A percentile compares a stretch with the other conserved stretches of the same genome.
Evolutionary conservation across 139 green algal genomes (phyloP).

Genomic region (Auxenochlorella pyrenoidosa): DNA sequence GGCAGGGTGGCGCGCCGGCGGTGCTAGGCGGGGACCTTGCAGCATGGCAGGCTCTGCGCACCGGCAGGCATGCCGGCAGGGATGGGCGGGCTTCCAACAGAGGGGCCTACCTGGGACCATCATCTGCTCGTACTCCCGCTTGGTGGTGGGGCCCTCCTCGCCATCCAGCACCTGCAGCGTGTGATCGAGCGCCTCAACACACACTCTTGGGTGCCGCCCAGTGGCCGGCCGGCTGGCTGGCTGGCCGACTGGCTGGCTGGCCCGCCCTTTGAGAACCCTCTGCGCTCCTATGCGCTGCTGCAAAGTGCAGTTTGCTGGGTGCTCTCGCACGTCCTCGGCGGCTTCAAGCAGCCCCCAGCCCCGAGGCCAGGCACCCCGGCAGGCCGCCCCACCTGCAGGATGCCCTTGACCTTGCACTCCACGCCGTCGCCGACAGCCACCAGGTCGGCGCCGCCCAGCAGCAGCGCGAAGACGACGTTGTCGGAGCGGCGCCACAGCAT

Average conservation of each 20-base stretch:
- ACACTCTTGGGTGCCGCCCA: too few relatives aligned
- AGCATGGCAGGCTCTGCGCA: background rate
- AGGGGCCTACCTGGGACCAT: conserved; percentile 52
- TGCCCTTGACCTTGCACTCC: conserved; percentile 79
- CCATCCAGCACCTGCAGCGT: conserved; percentile 89
- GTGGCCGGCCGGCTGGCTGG: too few relatives aligned
- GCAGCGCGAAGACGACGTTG: conserved; percentile 79
- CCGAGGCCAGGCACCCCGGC: background rate
- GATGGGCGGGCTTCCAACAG: too few relatives aligned
- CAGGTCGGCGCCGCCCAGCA: conserved; percentile 64
- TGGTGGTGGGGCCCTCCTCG: conserved; percentile 74
- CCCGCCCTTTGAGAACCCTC: too few relatives aligned
- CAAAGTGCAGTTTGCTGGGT: background rate
- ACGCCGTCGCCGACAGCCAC: conserved; percentile 71
- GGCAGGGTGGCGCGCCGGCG: too few relatives aligned
- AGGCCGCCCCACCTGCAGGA: conserved; percentile 72
- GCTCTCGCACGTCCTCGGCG: background rate
- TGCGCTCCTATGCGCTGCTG: too few relatives aligned
- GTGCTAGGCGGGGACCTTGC: too few relatives aligned
- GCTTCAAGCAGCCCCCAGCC: background rate
- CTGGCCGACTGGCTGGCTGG: too few relatives aligned
- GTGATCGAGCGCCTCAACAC: too few relatives aligned
- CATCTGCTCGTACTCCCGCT: conserved; percentile 75
- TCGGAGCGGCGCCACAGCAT: conserved; percentile 85
- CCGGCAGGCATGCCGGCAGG: background rate